Conservation (phyloP, 495 filamentous ascomycete species). For the Neurospora terricola region DNA sequence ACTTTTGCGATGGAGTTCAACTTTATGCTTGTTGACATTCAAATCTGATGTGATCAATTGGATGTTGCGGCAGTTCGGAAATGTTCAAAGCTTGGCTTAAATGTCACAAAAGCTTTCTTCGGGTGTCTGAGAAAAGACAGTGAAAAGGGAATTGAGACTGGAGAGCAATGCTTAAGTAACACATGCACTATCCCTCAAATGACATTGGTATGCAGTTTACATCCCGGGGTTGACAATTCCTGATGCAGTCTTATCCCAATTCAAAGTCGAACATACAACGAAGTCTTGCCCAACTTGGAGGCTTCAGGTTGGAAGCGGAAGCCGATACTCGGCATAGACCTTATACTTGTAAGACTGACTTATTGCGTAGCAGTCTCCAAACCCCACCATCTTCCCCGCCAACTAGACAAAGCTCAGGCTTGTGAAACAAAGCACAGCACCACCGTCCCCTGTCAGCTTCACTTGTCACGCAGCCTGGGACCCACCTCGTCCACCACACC, state of each 20-base stretch:
- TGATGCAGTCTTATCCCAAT: not conserved
- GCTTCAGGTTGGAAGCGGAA: not conserved
- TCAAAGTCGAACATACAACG: not conserved
- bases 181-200: not conserved
- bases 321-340: not conserved
- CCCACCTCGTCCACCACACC: not conserved
- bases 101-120: no score
- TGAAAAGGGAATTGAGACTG: not conserved
- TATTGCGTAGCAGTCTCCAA: not conserved
- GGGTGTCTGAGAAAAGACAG: no score
- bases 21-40: not conserved
- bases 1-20: not conserved
- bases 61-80: no score
- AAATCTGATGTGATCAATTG: no score
- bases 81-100: no score
- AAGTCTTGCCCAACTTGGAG: not conserved
- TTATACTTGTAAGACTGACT: not conserved
- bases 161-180: not conserved
- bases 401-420: not conserved
- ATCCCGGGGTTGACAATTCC: not conserved
- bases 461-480: not conserved
- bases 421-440: not conserved
- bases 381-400: not conserved
- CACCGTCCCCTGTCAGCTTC: not conserved
- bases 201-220: not conserved